Evolutionary conservation across 305 asterid genomes (phyloP).

Genomic region (Ajuga reptans): DNA sequence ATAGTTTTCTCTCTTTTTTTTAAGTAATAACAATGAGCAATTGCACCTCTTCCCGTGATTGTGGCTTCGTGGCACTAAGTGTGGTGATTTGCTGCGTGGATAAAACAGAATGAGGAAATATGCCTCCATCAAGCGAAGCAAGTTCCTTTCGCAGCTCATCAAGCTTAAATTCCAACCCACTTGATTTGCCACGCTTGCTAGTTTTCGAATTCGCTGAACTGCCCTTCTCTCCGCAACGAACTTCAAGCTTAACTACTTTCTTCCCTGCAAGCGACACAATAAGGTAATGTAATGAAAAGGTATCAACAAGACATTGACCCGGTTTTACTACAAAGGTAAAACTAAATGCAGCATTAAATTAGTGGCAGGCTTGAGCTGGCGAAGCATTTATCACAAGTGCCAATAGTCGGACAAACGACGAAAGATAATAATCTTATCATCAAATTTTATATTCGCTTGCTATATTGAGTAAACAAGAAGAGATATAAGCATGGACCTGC

Average conservation of each 20-base stretch:
- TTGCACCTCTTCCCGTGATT: conserved; percentile 59
- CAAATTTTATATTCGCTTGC: not conserved
- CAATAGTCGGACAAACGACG: not conserved
- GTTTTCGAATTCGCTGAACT: conserved; percentile 35
- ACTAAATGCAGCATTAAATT: not conserved
- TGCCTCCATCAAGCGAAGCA: conserved; percentile 62
- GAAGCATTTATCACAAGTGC: not conserved
- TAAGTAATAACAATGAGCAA: not conserved
- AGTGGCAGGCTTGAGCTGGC: not conserved
- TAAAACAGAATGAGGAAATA: conserved; percentile 82
- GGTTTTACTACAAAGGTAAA: too few species aligned
- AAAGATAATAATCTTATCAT: not conserved
- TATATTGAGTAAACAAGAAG: not conserved
- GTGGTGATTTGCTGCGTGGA: conserved; percentile 70
- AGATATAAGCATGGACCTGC: not conserved
- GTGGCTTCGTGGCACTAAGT: conserved; percentile 51
- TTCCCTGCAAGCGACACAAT: conserved; percentile 42
- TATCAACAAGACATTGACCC: too few species aligned
- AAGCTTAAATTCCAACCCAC: conserved; percentile 58
- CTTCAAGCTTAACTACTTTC: conserved; percentile 58
- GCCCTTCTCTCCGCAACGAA: conserved; percentile 34
- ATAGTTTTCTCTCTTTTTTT: too few species aligned
- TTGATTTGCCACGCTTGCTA: conserved; percentile 50
- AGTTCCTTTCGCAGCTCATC: conserved; percentile 83
- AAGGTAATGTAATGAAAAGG: not conserved